A percentile compares a stretch with the other conserved stretches of the same genome.
Evolutionary conservation across 2,329 filamentous ascomycete species (phyloP).

Genomic region (Waltergamsia citrina): DNA sequence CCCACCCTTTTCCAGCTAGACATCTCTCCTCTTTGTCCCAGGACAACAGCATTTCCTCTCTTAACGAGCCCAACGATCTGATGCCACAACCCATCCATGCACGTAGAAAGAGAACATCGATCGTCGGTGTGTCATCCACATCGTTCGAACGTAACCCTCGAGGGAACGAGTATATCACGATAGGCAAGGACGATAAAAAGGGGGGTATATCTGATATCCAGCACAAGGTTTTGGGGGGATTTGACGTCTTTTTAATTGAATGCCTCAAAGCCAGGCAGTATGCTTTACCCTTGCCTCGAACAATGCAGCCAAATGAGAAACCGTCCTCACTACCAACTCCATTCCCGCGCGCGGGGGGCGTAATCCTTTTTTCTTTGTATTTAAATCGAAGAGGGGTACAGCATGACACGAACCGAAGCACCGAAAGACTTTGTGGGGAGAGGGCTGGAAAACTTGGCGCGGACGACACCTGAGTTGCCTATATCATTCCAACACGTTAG

Average conservation of each 20-base stretch:
- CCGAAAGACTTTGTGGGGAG: conserved; percentile 95
- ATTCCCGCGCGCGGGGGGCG: conserved; percentile 23
- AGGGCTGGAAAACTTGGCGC: conserved; percentile 93
- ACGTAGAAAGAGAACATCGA: too few species aligned
- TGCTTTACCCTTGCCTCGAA: conserved; percentile 39
- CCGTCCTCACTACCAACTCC: conserved; percentile 55
- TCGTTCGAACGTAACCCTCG: too few species aligned
- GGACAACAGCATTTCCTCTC: too few species aligned
- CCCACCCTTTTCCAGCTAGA: too few species aligned
- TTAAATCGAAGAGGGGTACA: conserved; percentile 98
- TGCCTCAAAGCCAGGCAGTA: conserved; percentile 32
- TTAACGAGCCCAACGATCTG: too few species aligned
- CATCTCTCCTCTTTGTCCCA: too few species aligned
- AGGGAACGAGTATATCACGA: too few species aligned
- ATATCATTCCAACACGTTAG: conserved; percentile 3
- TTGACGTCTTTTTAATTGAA: conserved; percentile 7
- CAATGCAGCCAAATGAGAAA: conserved; percentile 52
- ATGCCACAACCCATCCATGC: too few species aligned
- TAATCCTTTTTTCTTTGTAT: conserved; percentile 18
- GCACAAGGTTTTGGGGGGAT: conserved; percentile 2
- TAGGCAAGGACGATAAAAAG: neutral
- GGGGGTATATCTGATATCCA: neutral
- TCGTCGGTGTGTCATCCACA: too few species aligned
- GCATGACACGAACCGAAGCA: conserved; percentile 91
- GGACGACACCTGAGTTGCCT: conserved; percentile 97